A percentile compares a stretch with the other conserved stretches of the same genome.
phyloP scores from a whole-genome alignment of 805 yeast species.

The Candida chauliodis region DNA sequence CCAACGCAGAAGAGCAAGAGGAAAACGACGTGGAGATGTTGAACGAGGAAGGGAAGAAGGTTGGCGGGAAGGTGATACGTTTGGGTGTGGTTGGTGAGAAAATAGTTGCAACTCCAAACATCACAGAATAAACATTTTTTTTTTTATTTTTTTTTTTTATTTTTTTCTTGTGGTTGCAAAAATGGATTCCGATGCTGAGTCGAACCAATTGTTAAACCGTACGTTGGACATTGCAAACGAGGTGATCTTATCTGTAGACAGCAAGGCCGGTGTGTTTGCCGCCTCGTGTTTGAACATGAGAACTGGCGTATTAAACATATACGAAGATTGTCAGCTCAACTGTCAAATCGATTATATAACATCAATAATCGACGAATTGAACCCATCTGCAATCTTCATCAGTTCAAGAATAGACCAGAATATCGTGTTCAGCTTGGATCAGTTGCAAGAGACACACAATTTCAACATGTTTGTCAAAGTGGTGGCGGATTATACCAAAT shows the following conservation, averaged over 20 bases:
- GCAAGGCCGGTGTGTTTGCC: not conserved
- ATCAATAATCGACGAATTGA: conserved; percentile 6
- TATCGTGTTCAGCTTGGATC: conserved; percentile 4
- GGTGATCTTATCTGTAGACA: conserved; percentile 3
- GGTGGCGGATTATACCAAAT: conserved; percentile 6
- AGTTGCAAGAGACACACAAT: not conserved
- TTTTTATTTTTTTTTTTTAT: not conserved
- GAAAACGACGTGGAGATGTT: conserved; percentile 20
- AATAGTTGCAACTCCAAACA: conserved; percentile 29
- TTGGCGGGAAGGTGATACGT: conserved; percentile 23
- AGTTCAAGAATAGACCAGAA: conserved; percentile 8
- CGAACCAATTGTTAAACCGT: no score
- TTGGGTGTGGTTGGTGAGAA: conserved; percentile 30
- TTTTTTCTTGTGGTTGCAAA: conserved; percentile 6
- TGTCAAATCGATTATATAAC: conserved; percentile 6
- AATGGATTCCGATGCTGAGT: no score
- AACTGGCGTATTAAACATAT: conserved; percentile 1
- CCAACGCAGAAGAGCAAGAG: not conserved
- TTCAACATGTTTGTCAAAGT: conserved; percentile 4
- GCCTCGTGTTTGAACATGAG: conserved; percentile 6
- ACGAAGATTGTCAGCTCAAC: conserved; percentile 8
- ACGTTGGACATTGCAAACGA: conserved; percentile 6
- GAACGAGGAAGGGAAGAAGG: conserved; percentile 18
- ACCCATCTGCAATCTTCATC: conserved; percentile 4
- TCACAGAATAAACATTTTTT: conserved; percentile 1